Conservation (phyloP, 1,139 yeast species). For the Saccharomycopsis hybrid region DNA sequence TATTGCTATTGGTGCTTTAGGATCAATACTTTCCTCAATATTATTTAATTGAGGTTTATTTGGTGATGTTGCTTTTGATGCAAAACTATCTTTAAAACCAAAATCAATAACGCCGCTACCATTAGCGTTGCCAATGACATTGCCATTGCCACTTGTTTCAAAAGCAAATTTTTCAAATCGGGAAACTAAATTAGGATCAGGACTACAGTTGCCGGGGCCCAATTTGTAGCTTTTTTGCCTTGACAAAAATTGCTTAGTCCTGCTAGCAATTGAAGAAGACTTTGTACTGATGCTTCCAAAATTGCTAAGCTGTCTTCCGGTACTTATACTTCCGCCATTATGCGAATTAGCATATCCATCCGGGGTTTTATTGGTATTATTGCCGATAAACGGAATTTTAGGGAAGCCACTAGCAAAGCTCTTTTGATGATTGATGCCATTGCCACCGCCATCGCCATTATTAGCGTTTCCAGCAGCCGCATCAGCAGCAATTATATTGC, state of each 20-base stretch:
- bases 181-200: conserved; percentile 2
- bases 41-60: not conserved
- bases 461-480: too few species aligned
- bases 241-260: not conserved
- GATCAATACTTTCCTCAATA: conserved; percentile 5
- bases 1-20: not conserved
- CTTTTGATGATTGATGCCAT: too few species aligned
- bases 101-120: not conserved
- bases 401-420: too few species aligned
- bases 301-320: too few species aligned
- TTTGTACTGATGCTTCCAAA: not conserved
- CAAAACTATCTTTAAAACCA: not conserved
- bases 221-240: not conserved
- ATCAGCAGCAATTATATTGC: too few species aligned
- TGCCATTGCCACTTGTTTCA: not conserved
- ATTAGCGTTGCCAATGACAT: not conserved
- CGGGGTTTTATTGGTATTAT: too few species aligned
- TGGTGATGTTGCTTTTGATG: not conserved
- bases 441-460: too few species aligned
- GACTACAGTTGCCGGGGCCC: not conserved
- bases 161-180: conserved; percentile 7
- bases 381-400: too few species aligned
- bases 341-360: too few species aligned
- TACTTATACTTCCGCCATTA: too few species aligned
- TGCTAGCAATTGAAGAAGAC: not conserved